Conservation (phyloP, 257 asterid species). For the Rhazya stricta region DNA sequence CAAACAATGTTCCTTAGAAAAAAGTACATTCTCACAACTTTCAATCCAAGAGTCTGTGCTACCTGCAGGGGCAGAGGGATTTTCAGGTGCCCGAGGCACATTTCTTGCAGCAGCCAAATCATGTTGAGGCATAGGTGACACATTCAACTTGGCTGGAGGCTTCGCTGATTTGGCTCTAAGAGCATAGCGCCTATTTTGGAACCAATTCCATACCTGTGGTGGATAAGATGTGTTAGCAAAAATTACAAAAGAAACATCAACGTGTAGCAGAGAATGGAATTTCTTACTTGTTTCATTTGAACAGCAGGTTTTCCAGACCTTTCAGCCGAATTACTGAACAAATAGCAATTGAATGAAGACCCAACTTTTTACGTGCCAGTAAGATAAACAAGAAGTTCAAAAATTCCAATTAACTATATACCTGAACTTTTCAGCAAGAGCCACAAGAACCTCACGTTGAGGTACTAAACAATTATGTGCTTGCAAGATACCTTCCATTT, state of each 20-base stretch:
- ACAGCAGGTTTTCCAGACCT: conserved; percentile 74
- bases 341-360: conserved; percentile 21
- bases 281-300: conserved; percentile 69
- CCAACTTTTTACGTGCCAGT: conserved; percentile 11
- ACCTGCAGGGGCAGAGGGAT: conserved; percentile 35
- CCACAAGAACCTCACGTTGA: conserved; percentile 64
- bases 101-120: conserved; percentile 44
- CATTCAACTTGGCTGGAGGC: conserved; percentile 44
- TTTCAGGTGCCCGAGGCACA: conserved; percentile 44
- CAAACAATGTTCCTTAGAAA: background rate
- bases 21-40: background rate
- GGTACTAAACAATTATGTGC: conserved; percentile 73
- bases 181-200: conserved; percentile 81
- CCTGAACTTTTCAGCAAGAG: conserved; percentile 91
- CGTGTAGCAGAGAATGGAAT: background rate
- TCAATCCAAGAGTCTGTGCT: background rate
- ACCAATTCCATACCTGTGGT: conserved; percentile 43
- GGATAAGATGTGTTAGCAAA: conserved; percentile 1
- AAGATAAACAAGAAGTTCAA: background rate
- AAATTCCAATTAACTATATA: conserved; percentile 14
- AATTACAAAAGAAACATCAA: background rate
- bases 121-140: conserved; percentile 38
- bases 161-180: conserved; percentile 63
- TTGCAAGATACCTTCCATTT: conserved; percentile 80
- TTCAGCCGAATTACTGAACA: conserved; percentile 60